A percentile compares a stretch with the other conserved stretches of the same genome.
phyloP scores from a whole-genome alignment of 306 rosid species.

The Dryas drummondii region DNA sequence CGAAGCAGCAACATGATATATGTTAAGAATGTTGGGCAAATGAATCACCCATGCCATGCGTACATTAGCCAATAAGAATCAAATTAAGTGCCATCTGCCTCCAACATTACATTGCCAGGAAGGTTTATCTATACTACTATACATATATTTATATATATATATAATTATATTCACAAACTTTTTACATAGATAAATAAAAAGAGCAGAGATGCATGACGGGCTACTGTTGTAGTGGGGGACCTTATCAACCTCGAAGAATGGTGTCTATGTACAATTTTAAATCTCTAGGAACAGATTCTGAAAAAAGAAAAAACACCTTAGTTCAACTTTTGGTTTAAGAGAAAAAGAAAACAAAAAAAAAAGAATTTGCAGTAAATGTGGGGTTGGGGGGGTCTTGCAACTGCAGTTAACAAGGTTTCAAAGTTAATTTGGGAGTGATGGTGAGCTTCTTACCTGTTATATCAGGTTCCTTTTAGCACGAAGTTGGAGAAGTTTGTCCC shows the following conservation, averaged over 20 bases:
- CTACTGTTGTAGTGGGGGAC: neutral
- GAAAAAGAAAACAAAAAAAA: neutral
- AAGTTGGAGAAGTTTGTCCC: constrained; percentile 59
- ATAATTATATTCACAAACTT: constrained; percentile 33
- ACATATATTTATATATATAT: neutral
- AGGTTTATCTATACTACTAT: constrained; percentile 3
- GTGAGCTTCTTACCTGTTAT: constrained; percentile 27
- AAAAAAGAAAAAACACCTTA: neutral
- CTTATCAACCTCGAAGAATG: constrained; percentile 21
- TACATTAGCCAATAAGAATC: neutral
- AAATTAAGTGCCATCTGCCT: constrained; percentile 13
- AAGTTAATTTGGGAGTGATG: neutral
- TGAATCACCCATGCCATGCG: neutral
- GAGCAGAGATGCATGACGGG: constrained; percentile 12
- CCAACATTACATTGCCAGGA: constrained; percentile 17
- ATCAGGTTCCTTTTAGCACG: constrained; percentile 55
- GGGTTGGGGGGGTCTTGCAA: neutral
- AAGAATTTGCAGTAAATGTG: neutral
- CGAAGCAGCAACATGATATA: neutral
- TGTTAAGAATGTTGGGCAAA: neutral
- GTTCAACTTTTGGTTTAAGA: neutral
- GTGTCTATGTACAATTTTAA: constrained; percentile 37
- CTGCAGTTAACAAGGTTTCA: neutral
- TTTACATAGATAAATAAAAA: constrained; percentile 14
- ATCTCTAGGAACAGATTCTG: constrained; percentile 23